Base-by-base conservation (phyloP, 257 asterid genomes). In the Oldenlandia corymbosa region DNA sequence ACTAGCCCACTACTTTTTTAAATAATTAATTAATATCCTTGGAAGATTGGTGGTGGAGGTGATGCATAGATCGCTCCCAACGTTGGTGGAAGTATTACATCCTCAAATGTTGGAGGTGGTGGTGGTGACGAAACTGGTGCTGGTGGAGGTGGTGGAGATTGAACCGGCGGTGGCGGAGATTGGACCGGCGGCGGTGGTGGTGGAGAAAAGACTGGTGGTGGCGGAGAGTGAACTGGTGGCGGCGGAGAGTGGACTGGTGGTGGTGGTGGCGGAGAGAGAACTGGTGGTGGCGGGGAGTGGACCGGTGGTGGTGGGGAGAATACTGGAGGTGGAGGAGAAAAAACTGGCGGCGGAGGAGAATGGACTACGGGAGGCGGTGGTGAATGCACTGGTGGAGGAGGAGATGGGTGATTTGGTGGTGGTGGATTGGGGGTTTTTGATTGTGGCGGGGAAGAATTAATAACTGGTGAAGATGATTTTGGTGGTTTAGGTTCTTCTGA, bases 21-120 rank as follows among this genome's bases (percentile, higher is more conserved):
- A n/a, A n/a, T n/a, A n/a, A n/a, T 9, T 14, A n/a, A 23, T 59
- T 68, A 76, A 64, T 76, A 76, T 63, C 74, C 76, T 14, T 59
- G 68, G 68, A 67, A 58, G 13, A 67, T 49, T 24, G 80, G 80
- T 48, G 77, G 80, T 2, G 80, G 80, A 26, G 80, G 77, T 63
- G 80, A 68, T 46, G 74, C 55, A 48, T 75, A 76, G 24, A 57
- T 8, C 2, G 67, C 43, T 26, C 80, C 80, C 21, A 67, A 10
- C 14, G 46, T 18, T 37, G 77, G 77, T 13, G 80, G 80, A 37
- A 71, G 74, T 10, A 46, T 11, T 13, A 62, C 43, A 48, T 60
- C 64, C 14, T 37, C 20, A 13, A 10, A 10, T 11, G 41, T 41
- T 16, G 58, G 34, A 6, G 68, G 64, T 32, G 65, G 69, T 4